Conservation (phyloP, 208 protist genomes). For the Acanthamoeba sp. region DNA sequence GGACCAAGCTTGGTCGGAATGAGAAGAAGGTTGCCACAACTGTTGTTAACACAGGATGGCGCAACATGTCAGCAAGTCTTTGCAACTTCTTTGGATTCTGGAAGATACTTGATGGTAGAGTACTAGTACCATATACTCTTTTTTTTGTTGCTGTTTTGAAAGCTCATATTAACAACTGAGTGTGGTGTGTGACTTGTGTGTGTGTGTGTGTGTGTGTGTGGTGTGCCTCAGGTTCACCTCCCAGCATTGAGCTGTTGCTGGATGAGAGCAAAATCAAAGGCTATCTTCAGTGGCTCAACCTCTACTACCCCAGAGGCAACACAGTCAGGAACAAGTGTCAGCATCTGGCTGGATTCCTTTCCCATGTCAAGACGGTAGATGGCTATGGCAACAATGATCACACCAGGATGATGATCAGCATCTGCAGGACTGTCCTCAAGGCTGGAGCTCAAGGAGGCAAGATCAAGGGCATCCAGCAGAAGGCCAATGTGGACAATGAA, state of each 20-base stretch:
- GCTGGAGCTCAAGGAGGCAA: background rate
- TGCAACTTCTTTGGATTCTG: background rate
- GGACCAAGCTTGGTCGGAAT: background rate
- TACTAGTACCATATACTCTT: background rate
- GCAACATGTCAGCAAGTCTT: background rate
- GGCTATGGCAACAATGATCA: background rate
- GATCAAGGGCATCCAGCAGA: background rate
- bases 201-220: too few relatives aligned
- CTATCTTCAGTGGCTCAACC: background rate
- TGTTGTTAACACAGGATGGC: background rate
- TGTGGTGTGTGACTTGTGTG: too few relatives aligned
- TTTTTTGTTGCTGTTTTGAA: background rate
- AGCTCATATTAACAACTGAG: background rate
- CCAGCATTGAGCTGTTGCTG: background rate
- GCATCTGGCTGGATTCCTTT: background rate
- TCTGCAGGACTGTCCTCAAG: background rate
- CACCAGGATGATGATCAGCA: background rate
- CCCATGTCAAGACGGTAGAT: background rate
- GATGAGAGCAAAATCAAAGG: background rate
- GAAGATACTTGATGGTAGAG: background rate
- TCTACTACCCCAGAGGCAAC: slow-evolving; percentile 21
- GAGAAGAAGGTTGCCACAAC: background rate
- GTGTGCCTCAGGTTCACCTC: background rate
- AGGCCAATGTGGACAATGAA: background rate
- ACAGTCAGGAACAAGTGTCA: background rate